Percentiles rank a stretch among this genome's conserved stretches.
These are phyloP conservation scores for Psophocarpus tetragonolobus DNA, from an alignment of 306 rosid species.

Conservation along the genomic window DNA sequence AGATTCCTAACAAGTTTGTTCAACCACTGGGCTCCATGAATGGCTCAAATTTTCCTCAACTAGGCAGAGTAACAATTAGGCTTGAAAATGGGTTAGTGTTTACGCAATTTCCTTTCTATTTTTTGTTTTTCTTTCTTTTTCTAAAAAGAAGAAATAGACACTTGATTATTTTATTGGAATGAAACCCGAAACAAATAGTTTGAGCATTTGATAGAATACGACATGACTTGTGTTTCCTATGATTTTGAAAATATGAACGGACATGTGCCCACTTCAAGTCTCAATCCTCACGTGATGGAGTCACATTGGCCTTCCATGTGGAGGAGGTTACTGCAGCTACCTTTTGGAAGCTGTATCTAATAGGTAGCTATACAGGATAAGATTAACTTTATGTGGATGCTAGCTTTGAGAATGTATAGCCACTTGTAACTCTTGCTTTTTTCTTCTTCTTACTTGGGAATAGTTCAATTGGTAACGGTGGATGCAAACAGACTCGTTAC, in stretches of 20 bases:
- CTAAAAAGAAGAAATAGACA: not conserved
- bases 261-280: not conserved
- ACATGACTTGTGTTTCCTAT: not conserved
- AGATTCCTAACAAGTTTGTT: conserved; percentile 8
- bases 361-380: not conserved
- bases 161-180: not conserved
- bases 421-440: not conserved
- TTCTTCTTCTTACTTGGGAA: not conserved
- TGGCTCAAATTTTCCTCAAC: not conserved
- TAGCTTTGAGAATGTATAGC: conserved; percentile 6
- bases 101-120: not conserved
- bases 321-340: conserved; percentile 3
- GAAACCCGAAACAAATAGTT: conserved; percentile 9
- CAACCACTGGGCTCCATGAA: not conserved
- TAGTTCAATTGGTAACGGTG: not conserved
- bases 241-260: conserved; percentile 19
- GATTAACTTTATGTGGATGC: not conserved
- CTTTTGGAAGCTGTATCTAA: conserved; percentile 3
- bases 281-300: no score
- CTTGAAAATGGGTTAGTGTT: not conserved
- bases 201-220: not conserved
- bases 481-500: conserved; percentile 3
- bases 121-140: not conserved
- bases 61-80: not conserved
- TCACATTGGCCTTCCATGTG: conserved; percentile 2